These are phyloP conservation scores for Lentinula detonsa DNA, from an alignment of 768 basidiomycete species.

Conservation along the genomic window DNA sequence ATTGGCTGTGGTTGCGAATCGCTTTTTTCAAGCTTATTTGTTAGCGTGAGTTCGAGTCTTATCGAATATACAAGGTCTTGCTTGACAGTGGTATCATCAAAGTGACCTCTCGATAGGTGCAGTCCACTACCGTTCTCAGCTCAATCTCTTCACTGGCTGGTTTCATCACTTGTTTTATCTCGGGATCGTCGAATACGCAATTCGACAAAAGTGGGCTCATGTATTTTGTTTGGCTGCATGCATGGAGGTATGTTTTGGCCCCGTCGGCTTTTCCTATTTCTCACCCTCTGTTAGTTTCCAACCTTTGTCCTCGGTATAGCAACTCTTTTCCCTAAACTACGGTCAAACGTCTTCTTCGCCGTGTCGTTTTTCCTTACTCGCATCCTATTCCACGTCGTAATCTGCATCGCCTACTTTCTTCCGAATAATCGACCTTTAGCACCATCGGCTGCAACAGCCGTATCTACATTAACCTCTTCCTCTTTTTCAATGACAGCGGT, in stretches of 20 bases:
- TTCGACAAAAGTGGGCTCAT: constrained; percentile 27
- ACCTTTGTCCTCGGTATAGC: constrained; percentile 46
- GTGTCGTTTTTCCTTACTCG: constrained; percentile 45
- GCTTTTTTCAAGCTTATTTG: constrained; percentile 45
- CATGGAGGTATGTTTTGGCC: constrained; percentile 34
- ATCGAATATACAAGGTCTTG: constrained; percentile 8
- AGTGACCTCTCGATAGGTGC: constrained; percentile 37
- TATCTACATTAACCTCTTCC: background rate
- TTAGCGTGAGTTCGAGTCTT: constrained; percentile 22
- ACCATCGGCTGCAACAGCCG: background rate
- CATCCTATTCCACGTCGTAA: constrained; percentile 37
- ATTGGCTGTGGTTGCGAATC: constrained; percentile 18
- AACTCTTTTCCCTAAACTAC: constrained; percentile 34
- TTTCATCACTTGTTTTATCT: constrained; percentile 42
- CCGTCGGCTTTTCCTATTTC: background rate
- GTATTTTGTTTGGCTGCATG: constrained; percentile 37
- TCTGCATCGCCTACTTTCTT: constrained; percentile 25
- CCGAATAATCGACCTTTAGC: constrained; percentile 18
- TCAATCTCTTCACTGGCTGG: constrained; percentile 52
- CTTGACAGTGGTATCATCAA: background rate
- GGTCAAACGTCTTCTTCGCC: constrained; percentile 46
- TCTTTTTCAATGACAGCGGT: background rate
- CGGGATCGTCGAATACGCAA: constrained; percentile 31
- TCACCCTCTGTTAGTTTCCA: constrained; percentile 30
- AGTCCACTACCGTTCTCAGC: constrained; percentile 37